Base-by-base conservation (phyloP, 352 stramenopile genomes). In the Globisporangium uncinulatum region DNA sequence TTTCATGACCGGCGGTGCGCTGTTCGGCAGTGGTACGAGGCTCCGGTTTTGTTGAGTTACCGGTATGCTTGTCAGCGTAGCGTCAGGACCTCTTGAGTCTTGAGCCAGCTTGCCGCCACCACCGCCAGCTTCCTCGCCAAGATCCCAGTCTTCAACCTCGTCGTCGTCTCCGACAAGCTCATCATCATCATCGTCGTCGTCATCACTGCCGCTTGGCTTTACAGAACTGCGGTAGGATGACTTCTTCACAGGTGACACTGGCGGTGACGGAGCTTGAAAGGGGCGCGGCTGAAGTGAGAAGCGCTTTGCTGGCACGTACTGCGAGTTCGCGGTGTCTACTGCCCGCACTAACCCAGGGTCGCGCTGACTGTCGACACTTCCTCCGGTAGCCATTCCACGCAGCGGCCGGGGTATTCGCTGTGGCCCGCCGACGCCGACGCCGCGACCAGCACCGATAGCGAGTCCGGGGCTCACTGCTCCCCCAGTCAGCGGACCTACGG, bases 131-230 rank as follows among this genome's bases (percentile, higher is more conserved):
- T 61, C 51, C 20, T 71, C 61, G 4, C 45, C 62, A 29, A 76
- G 46, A 63, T 72, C 65, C 69, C 72, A 78, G 29, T 81, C 69
- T 8, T 57, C 65, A 2, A 77, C 73, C 39, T 77, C 66, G 47
- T 79, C 71, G 31, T 79, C 73, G 3, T 67, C 72, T 24, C 63
- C 61, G 4, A 68, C 50, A 6, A 76, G 42, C 42, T 80, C 70
- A 31, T 83, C 68, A 14, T 73, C 70, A 10, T 68, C 63, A 29
- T 53, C 69, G 31, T 63, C 61, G 6, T 57, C 63, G 29, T 65
- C 59, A 24, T 62, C 56, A 19, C 43, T 54, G 46, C 20, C n/a
- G 10, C 45, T 43, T 0, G 15, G 47, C 36, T 62, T 21, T 19
- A 5, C 36, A 46, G n/a, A 48, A 19, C 29, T 47, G 19, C 29